A percentile compares a stretch with the other conserved stretches of the same genome.
phyloP scores from a whole-genome alignment of 768 basidiomycete species.

The Leucogyrophana mollusca region DNA sequence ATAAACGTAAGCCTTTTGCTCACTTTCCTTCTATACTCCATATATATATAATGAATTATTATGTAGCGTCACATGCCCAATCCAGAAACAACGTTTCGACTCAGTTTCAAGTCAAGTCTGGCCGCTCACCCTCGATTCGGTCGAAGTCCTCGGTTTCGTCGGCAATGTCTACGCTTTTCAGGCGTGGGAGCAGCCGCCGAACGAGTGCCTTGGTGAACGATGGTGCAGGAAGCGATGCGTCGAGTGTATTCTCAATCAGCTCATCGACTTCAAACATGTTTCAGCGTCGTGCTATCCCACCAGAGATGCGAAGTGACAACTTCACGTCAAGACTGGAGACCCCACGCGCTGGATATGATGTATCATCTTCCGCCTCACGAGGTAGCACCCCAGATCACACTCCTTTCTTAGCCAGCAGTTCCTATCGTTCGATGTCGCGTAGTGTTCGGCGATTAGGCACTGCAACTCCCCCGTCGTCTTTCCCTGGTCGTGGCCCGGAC shows the following conservation, averaged over 20 bases:
- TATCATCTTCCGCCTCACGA: slow-evolving; percentile 41
- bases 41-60: background rate
- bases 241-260: slow-evolving; percentile 37
- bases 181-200: slow-evolving; percentile 40
- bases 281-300: slow-evolving; percentile 45
- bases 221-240: slow-evolving; percentile 40
- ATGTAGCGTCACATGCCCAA: slow-evolving; percentile 16
- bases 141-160: slow-evolving; percentile 55
- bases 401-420: slow-evolving; percentile 14
- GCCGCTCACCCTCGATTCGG: slow-evolving; percentile 50
- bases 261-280: slow-evolving; percentile 33
- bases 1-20: slow-evolving; percentile 15
- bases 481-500: slow-evolving; percentile 33
- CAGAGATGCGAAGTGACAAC: slow-evolving; percentile 30
- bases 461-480: slow-evolving; percentile 58
- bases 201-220: slow-evolving; percentile 36
- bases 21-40: no score
- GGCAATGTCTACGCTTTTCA: slow-evolving; percentile 49
- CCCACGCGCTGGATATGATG: slow-evolving; percentile 38
- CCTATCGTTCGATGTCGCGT: slow-evolving; percentile 42
- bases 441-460: slow-evolving; percentile 44
- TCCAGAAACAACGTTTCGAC: slow-evolving; percentile 20
- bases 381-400: slow-evolving; percentile 10
- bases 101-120: slow-evolving; percentile 30
- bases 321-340: slow-evolving; percentile 27